These are phyloP conservation scores for Pleurotus platypus DNA, from an alignment of 768 basidiomycete genomes.

Conservation along the genomic window DNA sequence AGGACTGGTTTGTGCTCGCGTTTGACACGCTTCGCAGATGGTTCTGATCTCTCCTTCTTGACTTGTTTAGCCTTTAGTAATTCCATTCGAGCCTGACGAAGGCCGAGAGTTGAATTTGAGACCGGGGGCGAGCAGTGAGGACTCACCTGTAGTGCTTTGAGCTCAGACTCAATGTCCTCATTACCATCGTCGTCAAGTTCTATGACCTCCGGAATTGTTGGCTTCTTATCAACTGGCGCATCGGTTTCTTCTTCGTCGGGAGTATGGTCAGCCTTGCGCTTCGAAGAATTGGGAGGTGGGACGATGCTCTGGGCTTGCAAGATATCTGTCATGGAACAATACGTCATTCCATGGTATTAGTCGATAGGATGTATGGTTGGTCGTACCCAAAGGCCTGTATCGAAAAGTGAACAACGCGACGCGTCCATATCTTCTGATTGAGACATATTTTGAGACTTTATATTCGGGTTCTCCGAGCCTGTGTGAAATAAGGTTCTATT, in stretches of 20 bases:
- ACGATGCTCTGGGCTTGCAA: conserved; percentile 15
- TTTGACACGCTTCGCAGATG: conserved; percentile 14
- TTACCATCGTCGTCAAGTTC: neutral
- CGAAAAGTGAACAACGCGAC: conserved; percentile 12
- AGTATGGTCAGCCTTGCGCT: neutral
- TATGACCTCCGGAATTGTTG: neutral
- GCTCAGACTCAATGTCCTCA: neutral
- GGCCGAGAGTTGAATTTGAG: too few species aligned
- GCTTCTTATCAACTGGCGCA: too few species aligned
- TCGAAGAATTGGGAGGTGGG: neutral
- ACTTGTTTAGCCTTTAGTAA: conserved; percentile 9
- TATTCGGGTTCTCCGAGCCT: conserved; percentile 9
- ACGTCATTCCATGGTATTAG: too few species aligned
- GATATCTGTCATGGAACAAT: conserved; percentile 1
- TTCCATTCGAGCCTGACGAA: neutral
- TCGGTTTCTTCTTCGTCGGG: neutral
- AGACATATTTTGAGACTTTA: neutral
- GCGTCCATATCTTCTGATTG: neutral
- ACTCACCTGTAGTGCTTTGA: neutral
- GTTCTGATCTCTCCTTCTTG: conserved; percentile 8
- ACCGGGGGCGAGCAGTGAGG: neutral
- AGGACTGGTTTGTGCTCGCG: conserved; percentile 5
- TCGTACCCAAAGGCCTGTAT: conserved; percentile 16
- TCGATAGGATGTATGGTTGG: neutral
- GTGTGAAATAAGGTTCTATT: too few species aligned